These are phyloP conservation scores for Monascus purpureus DNA, from an alignment of 495 filamentous ascomycete genomes.

Conservation along the genomic window DNA sequence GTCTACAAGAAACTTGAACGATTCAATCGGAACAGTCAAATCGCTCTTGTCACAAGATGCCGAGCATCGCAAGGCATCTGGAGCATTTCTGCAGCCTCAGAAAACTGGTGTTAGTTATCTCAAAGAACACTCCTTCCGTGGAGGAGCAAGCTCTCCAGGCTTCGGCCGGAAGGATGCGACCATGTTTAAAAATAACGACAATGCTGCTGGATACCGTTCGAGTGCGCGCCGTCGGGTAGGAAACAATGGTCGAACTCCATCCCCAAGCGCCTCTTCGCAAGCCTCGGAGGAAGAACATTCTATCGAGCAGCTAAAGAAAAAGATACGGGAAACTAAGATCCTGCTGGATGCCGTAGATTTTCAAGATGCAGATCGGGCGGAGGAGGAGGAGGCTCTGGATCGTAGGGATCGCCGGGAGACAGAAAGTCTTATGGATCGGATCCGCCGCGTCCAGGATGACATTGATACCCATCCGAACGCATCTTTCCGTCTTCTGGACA, in stretches of 20 bases:
- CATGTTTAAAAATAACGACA: conserved; percentile 90
- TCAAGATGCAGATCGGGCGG: conserved; percentile 75
- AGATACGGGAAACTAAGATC: conserved; percentile 88
- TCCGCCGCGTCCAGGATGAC: conserved; percentile 90
- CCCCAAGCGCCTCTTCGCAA: conserved; percentile 56
- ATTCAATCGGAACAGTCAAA: conserved; percentile 86
- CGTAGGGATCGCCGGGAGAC: conserved; percentile 82
- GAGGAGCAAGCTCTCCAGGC: conserved; percentile 26
- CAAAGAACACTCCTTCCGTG: conserved; percentile 86
- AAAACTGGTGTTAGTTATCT: conserved; percentile 96
- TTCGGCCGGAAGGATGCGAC: conserved; percentile 77
- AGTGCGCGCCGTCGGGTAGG: conserved; percentile 78
- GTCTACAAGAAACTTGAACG: conserved; percentile 85
- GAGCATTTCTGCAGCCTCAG: conserved; percentile 79
- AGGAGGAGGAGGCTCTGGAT: conserved; percentile 87
- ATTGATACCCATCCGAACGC: conserved; percentile 86
- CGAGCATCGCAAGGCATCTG: conserved; percentile 65
- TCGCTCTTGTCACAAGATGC: conserved; percentile 85
- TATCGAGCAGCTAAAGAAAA: conserved; percentile 79
- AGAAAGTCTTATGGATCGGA: conserved; percentile 85
- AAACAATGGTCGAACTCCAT: conserved; percentile 61
- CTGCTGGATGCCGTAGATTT: conserved; percentile 97
- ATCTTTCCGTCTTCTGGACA: conserved; percentile 56
- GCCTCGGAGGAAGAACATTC: conserved; percentile 71
- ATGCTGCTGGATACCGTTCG: conserved; percentile 73